A percentile compares a stretch with the other conserved stretches of the same genome.
Evolutionary conservation across 192 early-diverging fungal species (phyloP).

Genomic region (Haplosporangium gracile): DNA sequence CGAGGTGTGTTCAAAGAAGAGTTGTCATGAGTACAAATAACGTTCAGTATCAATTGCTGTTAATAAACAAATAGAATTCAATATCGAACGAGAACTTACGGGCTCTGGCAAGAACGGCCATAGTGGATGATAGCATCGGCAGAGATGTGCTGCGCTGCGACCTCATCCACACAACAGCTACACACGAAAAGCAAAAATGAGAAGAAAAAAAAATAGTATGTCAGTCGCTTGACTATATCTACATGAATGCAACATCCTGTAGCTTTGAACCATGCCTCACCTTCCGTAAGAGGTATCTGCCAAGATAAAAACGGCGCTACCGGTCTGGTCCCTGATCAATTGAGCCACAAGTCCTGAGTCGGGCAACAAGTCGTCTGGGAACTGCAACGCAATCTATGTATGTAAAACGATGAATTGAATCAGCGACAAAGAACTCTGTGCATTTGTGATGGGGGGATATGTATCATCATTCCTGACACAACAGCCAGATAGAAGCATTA

Average conservation of each 20-base stretch:
- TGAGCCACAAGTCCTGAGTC: conserved; percentile 76
- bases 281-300: conserved; percentile 97
- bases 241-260: background rate
- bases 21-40: background rate
- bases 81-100: conserved; percentile 61
- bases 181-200: background rate
- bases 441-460: background rate
- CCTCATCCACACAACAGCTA: conserved; percentile 98
- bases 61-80: background rate
- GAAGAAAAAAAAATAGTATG: background rate
- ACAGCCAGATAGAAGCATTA: conserved; percentile 6
- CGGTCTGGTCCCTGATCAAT: conserved; percentile 63
- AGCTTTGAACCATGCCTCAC: conserved; percentile 30
- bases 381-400: conserved; percentile 85
- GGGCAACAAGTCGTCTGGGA: conserved; percentile 89
- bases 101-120: conserved; percentile 91
- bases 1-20: background rate
- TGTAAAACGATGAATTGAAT: background rate
- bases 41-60: background rate
- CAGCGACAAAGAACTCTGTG: background rate
- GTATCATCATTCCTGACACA: background rate
- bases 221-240: background rate
- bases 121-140: conserved; percentile 96
- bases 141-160: conserved; percentile 91
- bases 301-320: conserved; percentile 78